A percentile compares a stretch with the other conserved stretches of the same genome.
Conservation (phyloP, 768 basidiomycete species). For the Tremella fuciformis region DNA sequence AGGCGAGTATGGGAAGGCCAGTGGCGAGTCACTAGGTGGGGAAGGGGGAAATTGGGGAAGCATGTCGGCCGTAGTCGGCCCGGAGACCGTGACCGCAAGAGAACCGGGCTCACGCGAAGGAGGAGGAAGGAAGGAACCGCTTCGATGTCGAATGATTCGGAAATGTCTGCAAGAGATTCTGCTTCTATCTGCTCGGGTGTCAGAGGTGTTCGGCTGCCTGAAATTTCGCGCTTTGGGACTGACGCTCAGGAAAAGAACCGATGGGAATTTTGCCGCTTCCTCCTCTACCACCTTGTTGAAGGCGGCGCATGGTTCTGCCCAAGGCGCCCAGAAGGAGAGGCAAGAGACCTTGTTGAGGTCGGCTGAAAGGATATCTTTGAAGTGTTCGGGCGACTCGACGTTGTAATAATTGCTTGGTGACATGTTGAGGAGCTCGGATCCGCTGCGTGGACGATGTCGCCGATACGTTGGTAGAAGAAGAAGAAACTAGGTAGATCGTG, state of each 20-base stretch:
- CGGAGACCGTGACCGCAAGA: neutral
- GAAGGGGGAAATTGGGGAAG: conserved; percentile 4
- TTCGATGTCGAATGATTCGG: conserved; percentile 88
- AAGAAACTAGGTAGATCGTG: too few species aligned
- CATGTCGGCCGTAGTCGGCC: neutral
- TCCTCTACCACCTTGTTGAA: conserved; percentile 79
- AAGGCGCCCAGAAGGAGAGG: conserved; percentile 89
- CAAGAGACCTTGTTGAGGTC: conserved; percentile 80
- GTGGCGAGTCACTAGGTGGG: neutral
- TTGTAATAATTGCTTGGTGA: conserved; percentile 54
- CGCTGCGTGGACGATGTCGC: neutral
- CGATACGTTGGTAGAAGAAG: neutral
- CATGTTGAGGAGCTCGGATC: conserved; percentile 13
- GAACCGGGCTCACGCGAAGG: conserved; percentile 63
- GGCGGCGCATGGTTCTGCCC: conserved; percentile 85
- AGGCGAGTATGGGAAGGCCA: neutral
- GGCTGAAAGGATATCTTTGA: conserved; percentile 67
- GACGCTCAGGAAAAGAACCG: conserved; percentile 72
- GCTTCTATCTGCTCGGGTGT: conserved; percentile 45
- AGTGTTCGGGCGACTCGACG: conserved; percentile 66
- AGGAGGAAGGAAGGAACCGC: conserved; percentile 82
- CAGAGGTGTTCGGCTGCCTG: neutral
- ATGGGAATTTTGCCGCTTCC: conserved; percentile 68
- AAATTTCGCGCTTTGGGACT: conserved; percentile 12
- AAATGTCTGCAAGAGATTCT: conserved; percentile 63